These are phyloP conservation scores for Neckera pumila DNA, from an alignment of 225 moss, liverwort and hornwort species.

Conservation along the genomic window DNA sequence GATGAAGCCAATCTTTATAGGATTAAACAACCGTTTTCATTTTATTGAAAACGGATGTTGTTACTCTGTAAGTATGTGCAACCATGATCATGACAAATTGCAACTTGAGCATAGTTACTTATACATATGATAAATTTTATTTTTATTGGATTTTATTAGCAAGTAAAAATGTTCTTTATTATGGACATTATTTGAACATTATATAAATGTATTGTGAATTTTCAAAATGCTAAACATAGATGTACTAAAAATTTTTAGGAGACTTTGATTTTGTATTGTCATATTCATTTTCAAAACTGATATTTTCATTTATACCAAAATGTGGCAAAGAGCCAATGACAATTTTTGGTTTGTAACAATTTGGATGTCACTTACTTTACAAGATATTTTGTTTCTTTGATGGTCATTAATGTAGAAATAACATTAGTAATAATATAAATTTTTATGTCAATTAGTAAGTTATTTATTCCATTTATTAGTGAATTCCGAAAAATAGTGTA, in stretches of 20 bases:
- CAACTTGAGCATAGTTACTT: accelerated
- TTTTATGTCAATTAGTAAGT: not conserved
- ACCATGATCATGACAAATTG: not conserved
- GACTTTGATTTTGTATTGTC: not conserved
- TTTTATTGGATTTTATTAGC: not conserved
- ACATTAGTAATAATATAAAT: not conserved
- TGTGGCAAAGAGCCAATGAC: no score
- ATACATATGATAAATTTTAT: not conserved
- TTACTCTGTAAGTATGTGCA: not conserved
- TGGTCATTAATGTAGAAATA: not conserved
- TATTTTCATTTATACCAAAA: not conserved
- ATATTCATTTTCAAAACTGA: not conserved
- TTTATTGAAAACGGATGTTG: no score
- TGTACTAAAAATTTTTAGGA: not conserved
- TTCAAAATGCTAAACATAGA: not conserved
- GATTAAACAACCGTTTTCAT: not conserved
- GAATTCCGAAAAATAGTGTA: not conserved
- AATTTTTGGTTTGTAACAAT: not conserved
- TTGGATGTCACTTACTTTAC: not conserved
- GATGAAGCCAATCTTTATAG: no score
- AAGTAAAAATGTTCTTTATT: not conserved
- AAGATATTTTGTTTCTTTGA: not conserved
- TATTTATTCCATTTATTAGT: no score
- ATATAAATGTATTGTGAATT: not conserved
- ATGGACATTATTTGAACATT: not conserved